phyloP scores from a whole-genome alignment of 345 rosid species.

The Diplotaxis tenuifolia region DNA sequence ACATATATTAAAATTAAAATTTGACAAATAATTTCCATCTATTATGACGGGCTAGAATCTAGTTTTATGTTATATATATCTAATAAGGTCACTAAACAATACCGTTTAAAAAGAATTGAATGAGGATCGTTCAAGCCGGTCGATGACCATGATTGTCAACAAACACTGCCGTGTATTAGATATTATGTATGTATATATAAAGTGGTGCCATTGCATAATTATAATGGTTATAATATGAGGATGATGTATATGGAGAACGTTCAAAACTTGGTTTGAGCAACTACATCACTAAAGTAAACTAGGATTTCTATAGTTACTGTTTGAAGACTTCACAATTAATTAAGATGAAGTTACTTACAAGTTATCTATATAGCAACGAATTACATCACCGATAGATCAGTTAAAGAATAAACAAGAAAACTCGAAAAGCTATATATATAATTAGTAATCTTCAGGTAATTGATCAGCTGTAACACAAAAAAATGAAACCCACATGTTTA shows the following conservation, averaged over 20 bases:
- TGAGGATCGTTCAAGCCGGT: not conserved
- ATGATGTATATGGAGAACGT: not conserved
- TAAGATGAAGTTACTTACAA: not conserved
- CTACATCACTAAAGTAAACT: not conserved
- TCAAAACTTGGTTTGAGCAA: not conserved
- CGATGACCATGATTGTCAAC: not conserved
- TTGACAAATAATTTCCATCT: too few species aligned
- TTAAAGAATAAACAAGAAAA: not conserved
- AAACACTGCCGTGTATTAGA: not conserved
- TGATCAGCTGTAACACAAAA: not conserved
- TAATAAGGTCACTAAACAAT: not conserved
- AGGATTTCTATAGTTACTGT: not conserved
- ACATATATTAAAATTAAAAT: too few species aligned
- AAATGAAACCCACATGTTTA: not conserved
- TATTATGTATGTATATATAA: not conserved
- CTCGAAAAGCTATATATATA: not conserved
- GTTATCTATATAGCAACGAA: not conserved
- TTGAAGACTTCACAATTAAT: not conserved
- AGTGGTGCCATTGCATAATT: not conserved
- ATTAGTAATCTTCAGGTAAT: too few species aligned
- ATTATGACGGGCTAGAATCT: too few species aligned
- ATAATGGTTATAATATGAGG: not conserved
- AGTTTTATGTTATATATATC: not conserved
- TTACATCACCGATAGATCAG: not conserved
- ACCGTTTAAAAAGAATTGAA: not conserved